Base-by-base conservation (phyloP, 768 basidiomycete genomes). In the Collybia nuda region DNA sequence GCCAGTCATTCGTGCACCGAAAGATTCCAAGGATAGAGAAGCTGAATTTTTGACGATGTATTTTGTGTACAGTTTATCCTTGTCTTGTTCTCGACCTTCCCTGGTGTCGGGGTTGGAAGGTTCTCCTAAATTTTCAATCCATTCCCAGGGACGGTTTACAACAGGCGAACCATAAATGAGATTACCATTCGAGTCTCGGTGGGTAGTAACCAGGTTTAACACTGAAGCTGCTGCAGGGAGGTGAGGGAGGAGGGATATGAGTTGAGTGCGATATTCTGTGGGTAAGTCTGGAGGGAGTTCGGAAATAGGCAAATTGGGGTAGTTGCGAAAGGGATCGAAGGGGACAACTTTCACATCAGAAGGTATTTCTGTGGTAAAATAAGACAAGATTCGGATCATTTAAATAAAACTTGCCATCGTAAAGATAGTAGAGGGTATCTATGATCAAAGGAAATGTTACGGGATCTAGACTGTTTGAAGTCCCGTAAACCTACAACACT, bases 131-230 rank as follows among this genome's bases (percentile, higher is more conserved):
- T 86, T 81, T 65, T 93, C 90, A 6, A 85, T 81, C 89, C 90
- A 92, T 64, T 93, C 90, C 90, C 90, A 93, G 3, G 90, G 88
- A 26, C 83, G 79, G 65, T 90, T 88, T 50, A 80, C 72, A 15
- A 91, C 85, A 1, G 79, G 75, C 3, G 68, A 61, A 17, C 78
- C 75, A 52, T 73, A 70, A 2, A 81, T 60, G 4, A 81, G 52
- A 15, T 75, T 72, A 0, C 86, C 86, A 11, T 68, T 68, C 1
- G 68, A 44, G 54, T 90, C 86, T 22, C 76, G 76, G 52, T 83
- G 75, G 2, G 81, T 78, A 41, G 78, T 78, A 2, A 79, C 75
- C 26, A 93, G 78, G 53, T 85, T 75, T 7, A 76, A 63, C 3
- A 88, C 82, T 18, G 76, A 64, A 12, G 69, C 67, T 44, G 77